Base-by-base conservation (phyloP, 768 basidiomycete genomes). In the Pleurotus pulmonarius region DNA sequence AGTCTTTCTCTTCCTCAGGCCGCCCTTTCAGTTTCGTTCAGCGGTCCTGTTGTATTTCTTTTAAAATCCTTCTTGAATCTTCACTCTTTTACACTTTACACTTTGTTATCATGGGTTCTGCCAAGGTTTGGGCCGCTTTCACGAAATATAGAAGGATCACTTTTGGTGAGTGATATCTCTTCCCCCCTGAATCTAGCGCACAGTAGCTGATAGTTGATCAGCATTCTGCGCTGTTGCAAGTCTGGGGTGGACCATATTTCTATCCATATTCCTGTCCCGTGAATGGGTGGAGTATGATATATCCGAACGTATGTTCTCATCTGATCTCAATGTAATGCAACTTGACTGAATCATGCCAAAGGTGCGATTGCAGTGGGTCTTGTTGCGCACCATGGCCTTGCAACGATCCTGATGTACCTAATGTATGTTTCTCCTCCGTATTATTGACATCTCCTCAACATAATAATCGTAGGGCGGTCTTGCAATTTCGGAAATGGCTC, bases 401-500 rank as follows among this genome's bases (percentile, higher is more conserved):
- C 70, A 11, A 59, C 70, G 6, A 64, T 75, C 43, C 56, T 74
- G 20, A 57, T 72, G 22, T 75, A 75, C 54, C 62, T 75, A 49
- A 74, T 77, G 75, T 74, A 51, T 58, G 63, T 53, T 24, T 5
- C 20, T 26, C 25, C 15, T 46, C 16, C 12, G 53, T 38, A 24
- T 13, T 7, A 24, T 20, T 44, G 24, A 15, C 12, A 45, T 56
- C 34, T 26, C 20, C 16, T 12, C 11, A 24, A 44, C 9, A 6
- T 53, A 22, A 18, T 11, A 16, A 47, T 24, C 15, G 22, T 51
- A 77, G 74, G 75, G 69, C 73, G 20, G 71, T 75, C 38, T 69
- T 75, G 39, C 68, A 63, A 47, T 75, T 74, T 59, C 68, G 64
- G n/a, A 61, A 73, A 22, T 72, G 70, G 72, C 61, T 72, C 46